Evolutionary conservation across 192 early-diverging fungal genomes (phyloP).

Genomic region (Coemansia sp.): DNA sequence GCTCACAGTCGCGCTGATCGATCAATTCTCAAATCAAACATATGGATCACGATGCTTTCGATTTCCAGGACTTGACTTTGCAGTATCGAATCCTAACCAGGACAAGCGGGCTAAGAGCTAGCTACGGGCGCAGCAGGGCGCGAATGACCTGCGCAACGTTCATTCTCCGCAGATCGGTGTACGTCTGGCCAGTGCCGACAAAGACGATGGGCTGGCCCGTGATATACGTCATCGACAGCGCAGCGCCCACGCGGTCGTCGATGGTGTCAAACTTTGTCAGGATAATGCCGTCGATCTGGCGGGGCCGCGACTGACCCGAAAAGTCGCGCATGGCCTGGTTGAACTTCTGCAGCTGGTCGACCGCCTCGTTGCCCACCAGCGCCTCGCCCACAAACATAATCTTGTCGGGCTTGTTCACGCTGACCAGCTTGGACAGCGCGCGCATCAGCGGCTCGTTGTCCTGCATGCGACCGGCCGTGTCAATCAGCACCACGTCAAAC

Average conservation of each 20-base stretch:
- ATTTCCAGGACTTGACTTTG: no score
- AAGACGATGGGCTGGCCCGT: slow-evolving; percentile 94
- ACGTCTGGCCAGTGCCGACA: slow-evolving; percentile 97
- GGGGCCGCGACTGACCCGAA: slow-evolving; percentile 69
- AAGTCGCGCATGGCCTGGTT: slow-evolving; percentile 91
- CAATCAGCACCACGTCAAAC: slow-evolving; percentile 91
- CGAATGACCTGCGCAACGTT: slow-evolving; percentile 71
- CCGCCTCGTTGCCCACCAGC: slow-evolving; percentile 93
- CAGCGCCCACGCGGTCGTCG: slow-evolving; percentile 95
- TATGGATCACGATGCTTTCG: no score
- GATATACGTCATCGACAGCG: slow-evolving; percentile 91
- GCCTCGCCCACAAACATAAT: slow-evolving; percentile 98
- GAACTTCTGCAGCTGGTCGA: slow-evolving; percentile 95
- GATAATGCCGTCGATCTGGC: slow-evolving; percentile 95
- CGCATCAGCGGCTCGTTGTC: slow-evolving; percentile 98
- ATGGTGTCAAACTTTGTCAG: slow-evolving; percentile 96
- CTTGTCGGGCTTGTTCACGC: slow-evolving; percentile 89
- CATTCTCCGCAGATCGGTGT: slow-evolving; percentile 89
- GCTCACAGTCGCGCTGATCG: no score
- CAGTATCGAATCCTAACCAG: no score
- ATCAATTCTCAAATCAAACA: no score
- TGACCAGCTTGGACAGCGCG: slow-evolving; percentile 88
- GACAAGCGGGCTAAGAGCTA: no score
- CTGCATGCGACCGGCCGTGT: slow-evolving; percentile 97
- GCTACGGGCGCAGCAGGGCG: slow-evolving; percentile 53